Evolutionary conservation across 202 grass and related monocot genomes (phyloP), one percentile per base, ranked within the genome.

Genomic region (Carex sylvatica): DNA sequence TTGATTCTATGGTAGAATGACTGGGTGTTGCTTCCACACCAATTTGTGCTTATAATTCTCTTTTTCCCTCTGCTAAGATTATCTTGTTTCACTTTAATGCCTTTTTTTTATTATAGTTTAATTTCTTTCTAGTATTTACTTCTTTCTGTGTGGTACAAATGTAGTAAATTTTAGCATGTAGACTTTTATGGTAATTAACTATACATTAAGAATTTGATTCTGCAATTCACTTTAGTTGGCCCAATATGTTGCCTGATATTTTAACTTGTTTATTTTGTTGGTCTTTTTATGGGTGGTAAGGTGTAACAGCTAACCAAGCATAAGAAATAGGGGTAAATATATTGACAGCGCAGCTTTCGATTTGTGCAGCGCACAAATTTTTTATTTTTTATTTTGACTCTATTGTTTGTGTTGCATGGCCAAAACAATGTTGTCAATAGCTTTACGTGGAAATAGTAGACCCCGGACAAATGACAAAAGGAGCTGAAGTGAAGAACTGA

Each of bases 1-100:
- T 52, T 4, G 42, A 68, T 54, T 65, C 80, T 19, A 82, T 82
- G 80, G 80, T 68, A 68, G 80, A 82, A 53, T 82, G 30, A 82
- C 24, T 42, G 5, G 11, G 60, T 65, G 59, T 52, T 31, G 0
- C 38, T 67, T 65, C 19, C 10, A n/a, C 8, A 61, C 3, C 31
- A 46, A 31, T 13, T 49, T 28, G 58, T 80, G 23, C 35, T 80
- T 65, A 82, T 82, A 26, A 49, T 68, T 68, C 3, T n/a, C 47
- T 3, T 54, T 74, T 54, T 4, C 18, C 47, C 22, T 31, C 23
- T 54, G 47, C 26, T 74, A 74, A 74, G 23, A 15, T 52, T 2
- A 28, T 14, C 13, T 30, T 74, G 23, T 8, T 74, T 5, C 23
- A 80, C 18, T 22, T 54, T 46, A 28, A 0, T 82, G 80, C 2